Evolutionary conservation across 2,329 filamentous ascomycete genomes (phyloP).

Genomic region (Hypoxylon sp.): DNA sequence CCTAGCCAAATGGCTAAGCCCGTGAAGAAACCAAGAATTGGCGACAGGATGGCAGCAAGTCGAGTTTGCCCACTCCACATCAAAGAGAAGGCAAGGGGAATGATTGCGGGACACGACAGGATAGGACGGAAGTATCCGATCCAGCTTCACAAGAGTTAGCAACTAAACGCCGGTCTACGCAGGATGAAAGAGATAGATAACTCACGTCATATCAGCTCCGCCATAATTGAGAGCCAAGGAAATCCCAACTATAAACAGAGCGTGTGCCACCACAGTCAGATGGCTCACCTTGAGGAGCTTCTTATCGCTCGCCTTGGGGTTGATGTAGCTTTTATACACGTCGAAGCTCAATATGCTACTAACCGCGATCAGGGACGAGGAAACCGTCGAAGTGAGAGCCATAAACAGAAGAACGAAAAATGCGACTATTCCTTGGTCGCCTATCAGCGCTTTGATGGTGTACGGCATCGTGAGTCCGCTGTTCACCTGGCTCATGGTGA

Average conservation of each 20-base stretch:
- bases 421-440: constrained; percentile 52
- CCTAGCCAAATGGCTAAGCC: constrained; percentile 56
- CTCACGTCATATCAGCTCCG: constrained; percentile 58
- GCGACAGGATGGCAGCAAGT: constrained; percentile 47
- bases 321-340: constrained; percentile 60
- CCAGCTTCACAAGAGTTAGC: too few species aligned
- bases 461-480: constrained; percentile 59
- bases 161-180: too few species aligned
- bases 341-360: constrained; percentile 60
- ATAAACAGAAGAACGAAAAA: constrained; percentile 60
- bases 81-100: constrained; percentile 55
- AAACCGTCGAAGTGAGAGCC: constrained; percentile 60
- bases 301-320: constrained; percentile 54
- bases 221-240: constrained; percentile 58
- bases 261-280: constrained; percentile 56
- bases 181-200: too few species aligned
- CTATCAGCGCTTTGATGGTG: constrained; percentile 53
- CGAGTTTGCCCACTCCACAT: constrained; percentile 56
- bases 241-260: constrained; percentile 57
- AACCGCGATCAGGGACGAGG: constrained; percentile 60
- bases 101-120: constrained; percentile 48
- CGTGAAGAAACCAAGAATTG: constrained; percentile 54
- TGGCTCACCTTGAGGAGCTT: constrained; percentile 56
- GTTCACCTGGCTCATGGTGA: constrained; percentile 53
- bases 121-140: constrained; percentile 43